A percentile compares a stretch with the other conserved stretches of the same genome.
These are phyloP conservation scores for Aspergillus japonicus DNA, from an alignment of 2,329 filamentous ascomycete genomes.

Conservation along the genomic window DNA sequence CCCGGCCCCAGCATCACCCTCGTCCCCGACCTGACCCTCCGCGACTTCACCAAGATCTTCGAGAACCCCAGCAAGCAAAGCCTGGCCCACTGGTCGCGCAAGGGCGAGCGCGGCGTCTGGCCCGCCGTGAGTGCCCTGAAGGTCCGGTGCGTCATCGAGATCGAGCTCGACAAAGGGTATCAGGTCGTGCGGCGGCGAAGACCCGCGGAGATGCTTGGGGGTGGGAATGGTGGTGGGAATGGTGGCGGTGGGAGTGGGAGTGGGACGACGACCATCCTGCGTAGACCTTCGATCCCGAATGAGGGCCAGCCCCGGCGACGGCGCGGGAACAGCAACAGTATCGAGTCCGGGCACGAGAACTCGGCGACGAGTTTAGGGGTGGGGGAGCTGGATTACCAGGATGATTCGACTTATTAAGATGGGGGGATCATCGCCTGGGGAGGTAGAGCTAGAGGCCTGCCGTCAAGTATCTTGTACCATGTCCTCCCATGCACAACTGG, in stretches of 20 bases:
- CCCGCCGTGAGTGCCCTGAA: conserved; percentile 79
- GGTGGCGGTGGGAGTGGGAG: background rate
- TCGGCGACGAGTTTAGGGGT: conserved; percentile 8
- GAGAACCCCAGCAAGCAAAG: conserved; percentile 75
- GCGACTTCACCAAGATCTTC: conserved; percentile 75
- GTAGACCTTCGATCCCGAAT: conserved; percentile 21
- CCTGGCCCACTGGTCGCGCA: conserved; percentile 79
- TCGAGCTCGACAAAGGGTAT: conserved; percentile 82
- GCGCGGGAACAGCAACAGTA: conserved; percentile 13
- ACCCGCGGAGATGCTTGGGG: conserved; percentile 25
- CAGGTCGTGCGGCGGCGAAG: conserved; percentile 64
- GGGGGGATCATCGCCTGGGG: too few species aligned
- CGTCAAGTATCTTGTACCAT: too few species aligned
- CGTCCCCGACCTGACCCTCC: conserved; percentile 71
- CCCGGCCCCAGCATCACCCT: conserved; percentile 76
- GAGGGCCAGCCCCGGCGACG: conserved; percentile 29
- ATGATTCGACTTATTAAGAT: conserved; percentile 3
- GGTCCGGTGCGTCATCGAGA: conserved; percentile 79
- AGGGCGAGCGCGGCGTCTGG: conserved; percentile 87
- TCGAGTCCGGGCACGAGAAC: conserved; percentile 20
- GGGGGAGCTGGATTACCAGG: conserved; percentile 17
- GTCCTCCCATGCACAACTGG: too few species aligned
- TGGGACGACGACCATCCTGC: background rate
- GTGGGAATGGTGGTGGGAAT: background rate
- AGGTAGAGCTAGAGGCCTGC: too few species aligned